These are phyloP conservation scores for Solanum lycopersicoides DNA, from an alignment of 257 asterid species.

Conservation along the genomic window DNA sequence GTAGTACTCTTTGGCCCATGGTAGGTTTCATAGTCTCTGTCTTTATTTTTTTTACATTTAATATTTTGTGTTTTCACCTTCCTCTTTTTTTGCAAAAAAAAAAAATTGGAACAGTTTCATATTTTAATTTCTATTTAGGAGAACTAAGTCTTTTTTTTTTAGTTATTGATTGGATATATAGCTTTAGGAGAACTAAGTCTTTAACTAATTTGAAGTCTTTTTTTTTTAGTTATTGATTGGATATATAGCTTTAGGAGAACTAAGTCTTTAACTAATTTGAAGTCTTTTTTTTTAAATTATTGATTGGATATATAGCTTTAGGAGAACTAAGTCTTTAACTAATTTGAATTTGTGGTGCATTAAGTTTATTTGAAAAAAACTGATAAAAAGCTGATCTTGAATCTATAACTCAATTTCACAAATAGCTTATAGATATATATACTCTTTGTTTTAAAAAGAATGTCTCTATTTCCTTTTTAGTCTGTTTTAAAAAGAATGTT, in stretches of 20 bases:
- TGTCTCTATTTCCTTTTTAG: too few species aligned
- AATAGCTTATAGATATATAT: too few species aligned
- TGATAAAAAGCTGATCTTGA: too few species aligned
- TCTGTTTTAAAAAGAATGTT: too few species aligned
- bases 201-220: too few species aligned
- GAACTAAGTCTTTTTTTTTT: background rate
- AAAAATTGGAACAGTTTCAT: background rate
- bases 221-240: too few species aligned
- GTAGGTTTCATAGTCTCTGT: background rate
- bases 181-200: too few species aligned
- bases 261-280: background rate
- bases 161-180: background rate
- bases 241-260: background rate
- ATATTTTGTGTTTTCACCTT: background rate
- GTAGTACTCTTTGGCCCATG: conserved; percentile 1
- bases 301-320: background rate
- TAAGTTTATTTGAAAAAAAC: background rate
- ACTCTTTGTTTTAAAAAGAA: too few species aligned
- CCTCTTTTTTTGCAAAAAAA: background rate
- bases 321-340: too few species aligned
- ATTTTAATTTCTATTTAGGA: background rate
- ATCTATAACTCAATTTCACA: too few species aligned
- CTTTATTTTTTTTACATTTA: background rate
- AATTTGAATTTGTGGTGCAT: too few species aligned
- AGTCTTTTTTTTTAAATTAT: background rate